Conservation (phyloP, 176 grass and related monocot genomes). For the Pontederia paniculata region DNA sequence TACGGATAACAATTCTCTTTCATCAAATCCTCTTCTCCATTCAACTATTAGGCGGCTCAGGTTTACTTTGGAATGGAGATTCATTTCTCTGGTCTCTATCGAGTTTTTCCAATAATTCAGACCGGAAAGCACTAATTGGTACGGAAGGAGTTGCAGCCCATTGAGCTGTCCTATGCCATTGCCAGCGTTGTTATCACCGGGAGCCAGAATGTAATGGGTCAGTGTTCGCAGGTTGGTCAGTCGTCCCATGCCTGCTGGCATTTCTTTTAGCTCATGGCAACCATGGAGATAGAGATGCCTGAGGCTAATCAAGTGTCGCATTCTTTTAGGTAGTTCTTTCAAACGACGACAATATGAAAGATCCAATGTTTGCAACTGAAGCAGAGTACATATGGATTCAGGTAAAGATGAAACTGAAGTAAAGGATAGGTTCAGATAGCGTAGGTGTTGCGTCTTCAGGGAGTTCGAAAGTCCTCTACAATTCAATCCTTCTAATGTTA, state of each 20-base stretch:
- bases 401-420: not conserved
- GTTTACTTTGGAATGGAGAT: slow-evolving; percentile 4
- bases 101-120: not conserved
- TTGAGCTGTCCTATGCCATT: slow-evolving; percentile 19
- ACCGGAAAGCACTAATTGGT: not conserved
- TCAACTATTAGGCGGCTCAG: not conserved
- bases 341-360: too few relatives aligned
- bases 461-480: not conserved
- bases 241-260: slow-evolving; percentile 10
- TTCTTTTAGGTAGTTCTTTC: not conserved
- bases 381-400: too few relatives aligned
- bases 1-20: too few relatives aligned
- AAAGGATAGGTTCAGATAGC: not conserved
- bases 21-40: too few relatives aligned
- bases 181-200: too few relatives aligned
- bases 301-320: slow-evolving; percentile 10
- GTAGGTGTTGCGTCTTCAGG: not conserved
- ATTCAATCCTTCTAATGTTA: too few relatives aligned
- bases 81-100: not conserved
- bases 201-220: too few relatives aligned
- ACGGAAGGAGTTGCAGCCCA: slow-evolving; percentile 10
- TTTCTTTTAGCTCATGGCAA: not conserved
- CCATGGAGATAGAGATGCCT: not conserved
- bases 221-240: slow-evolving; percentile 9
- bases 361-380: too few relatives aligned